phyloP scores from a whole-genome alignment of 306 rosid species.

The Quercus agrifolia region DNA sequence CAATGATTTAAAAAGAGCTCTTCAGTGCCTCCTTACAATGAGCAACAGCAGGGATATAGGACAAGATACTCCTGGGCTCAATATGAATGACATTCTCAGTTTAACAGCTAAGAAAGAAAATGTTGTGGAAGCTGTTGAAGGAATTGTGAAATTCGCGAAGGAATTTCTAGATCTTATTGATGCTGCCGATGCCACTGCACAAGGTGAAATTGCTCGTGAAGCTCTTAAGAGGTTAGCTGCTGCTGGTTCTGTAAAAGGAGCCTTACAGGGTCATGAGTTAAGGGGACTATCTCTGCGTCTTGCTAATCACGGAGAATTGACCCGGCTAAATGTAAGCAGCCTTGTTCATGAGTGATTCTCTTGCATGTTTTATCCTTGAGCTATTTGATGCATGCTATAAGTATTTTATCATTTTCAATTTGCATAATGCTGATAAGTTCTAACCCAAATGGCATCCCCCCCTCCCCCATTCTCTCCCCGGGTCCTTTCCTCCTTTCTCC shows the following conservation, averaged over 20 bases:
- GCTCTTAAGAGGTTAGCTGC: constrained; percentile 95
- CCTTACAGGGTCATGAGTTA: constrained; percentile 84
- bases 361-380: constrained; percentile 5
- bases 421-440: constrained; percentile 1
- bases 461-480: no score
- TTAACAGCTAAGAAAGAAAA: constrained; percentile 75
- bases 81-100: constrained; percentile 91
- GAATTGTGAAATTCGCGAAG: constrained; percentile 88
- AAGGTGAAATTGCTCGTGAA: constrained; percentile 95
- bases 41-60: constrained; percentile 97
- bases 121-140: constrained; percentile 83
- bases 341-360: constrained; percentile 20
- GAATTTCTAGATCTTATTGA: constrained; percentile 97
- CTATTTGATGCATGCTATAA: constrained; percentile 18
- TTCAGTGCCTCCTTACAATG: constrained; percentile 98
- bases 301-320: constrained; percentile 96
- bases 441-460: background rate
- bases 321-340: constrained; percentile 76
- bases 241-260: constrained; percentile 93
- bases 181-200: constrained; percentile 99
- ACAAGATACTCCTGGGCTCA: constrained; percentile 70
- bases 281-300: constrained; percentile 90
- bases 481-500: no score
- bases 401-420: constrained; percentile 1
- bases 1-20: constrained; percentile 95